Evolutionary conservation across 305 asterid species (phyloP).

Genomic region (Withania somnifera): DNA sequence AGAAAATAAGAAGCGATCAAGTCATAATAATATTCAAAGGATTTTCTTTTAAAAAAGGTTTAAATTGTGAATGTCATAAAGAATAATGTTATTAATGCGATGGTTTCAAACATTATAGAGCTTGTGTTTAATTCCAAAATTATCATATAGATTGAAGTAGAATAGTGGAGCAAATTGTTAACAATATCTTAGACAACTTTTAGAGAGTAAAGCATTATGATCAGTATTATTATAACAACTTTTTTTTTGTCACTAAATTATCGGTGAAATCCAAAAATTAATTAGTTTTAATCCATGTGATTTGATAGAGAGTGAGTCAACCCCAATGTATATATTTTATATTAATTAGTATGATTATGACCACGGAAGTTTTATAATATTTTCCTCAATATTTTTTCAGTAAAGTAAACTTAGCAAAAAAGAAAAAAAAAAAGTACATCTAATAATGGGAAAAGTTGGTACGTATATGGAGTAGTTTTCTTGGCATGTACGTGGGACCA

Average conservation of each 20-base stretch:
- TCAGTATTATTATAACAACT: not conserved
- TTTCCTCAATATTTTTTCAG: not conserved
- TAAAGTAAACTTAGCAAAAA: not conserved
- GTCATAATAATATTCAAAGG: no score
- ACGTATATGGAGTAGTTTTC: not conserved
- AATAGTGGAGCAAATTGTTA: not conserved
- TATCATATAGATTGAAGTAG: no score
- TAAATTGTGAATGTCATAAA: no score
- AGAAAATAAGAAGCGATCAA: no score
- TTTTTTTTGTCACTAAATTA: not conserved
- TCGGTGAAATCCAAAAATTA: not conserved
- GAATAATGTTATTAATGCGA: no score
- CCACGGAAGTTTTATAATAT: not conserved
- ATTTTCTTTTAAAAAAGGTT: no score
- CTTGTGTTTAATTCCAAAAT: no score
- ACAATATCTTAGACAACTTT: not conserved
- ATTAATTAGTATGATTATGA: not conserved
- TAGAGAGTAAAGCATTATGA: not conserved
- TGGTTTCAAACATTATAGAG: no score
- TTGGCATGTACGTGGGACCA: not conserved
- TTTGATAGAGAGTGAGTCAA: not conserved
- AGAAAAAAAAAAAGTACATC: not conserved
- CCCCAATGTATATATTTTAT: not conserved
- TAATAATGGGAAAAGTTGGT: not conserved
- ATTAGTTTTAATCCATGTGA: not conserved